Evolutionary conservation across 306 rosid species (phyloP), one percentile per base, ranked within the genome.

Genomic region (Quillaja saponaria): DNA sequence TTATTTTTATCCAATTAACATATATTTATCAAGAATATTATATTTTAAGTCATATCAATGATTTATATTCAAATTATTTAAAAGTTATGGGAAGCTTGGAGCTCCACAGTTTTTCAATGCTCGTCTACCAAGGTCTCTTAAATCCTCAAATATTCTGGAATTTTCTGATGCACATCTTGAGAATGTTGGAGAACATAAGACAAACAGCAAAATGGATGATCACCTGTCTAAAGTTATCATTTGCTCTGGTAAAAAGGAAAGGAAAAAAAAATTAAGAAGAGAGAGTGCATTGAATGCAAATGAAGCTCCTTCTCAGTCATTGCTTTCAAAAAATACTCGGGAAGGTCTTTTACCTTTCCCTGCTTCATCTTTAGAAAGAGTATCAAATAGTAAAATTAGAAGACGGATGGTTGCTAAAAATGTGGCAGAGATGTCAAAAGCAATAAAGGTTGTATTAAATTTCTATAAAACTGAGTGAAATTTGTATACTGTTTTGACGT

Each of bases 1-100:
- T n/a, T n/a, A n/a, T n/a, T n/a, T n/a, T n/a, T n/a, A n/a, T n/a
- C n/a, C n/a, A n/a, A n/a, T n/a, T n/a, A n/a, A n/a, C n/a, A n/a
- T n/a, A n/a, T n/a, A n/a, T n/a, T n/a, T n/a, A n/a, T n/a, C n/a
- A n/a, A n/a, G n/a, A n/a, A n/a, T n/a, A n/a, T n/a, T n/a, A n/a
- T n/a, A n/a, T n/a, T n/a, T n/a, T n/a, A n/a, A n/a, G n/a, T n/a
- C n/a, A n/a, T n/a, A n/a, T n/a, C n/a, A n/a, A n/a, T n/a, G n/a
- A n/a, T n/a, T n/a, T n/a, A n/a, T n/a, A n/a, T n/a, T n/a, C n/a
- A n/a, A n/a, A n/a, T n/a, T n/a, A n/a, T n/a, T n/a, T n/a, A n/a
- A n/a, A n/a, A n/a, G n/a, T n/a, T n/a, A n/a, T n/a, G 85, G 77
- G 61, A 86, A 77, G 81, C 90, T 91, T 53, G 98, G 98, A 66